Percentiles rank a stretch among this genome's conserved stretches.
These are phyloP conservation scores for Bassia scoparia DNA, from an alignment of 148 eudicot species.

Conservation along the genomic window DNA sequence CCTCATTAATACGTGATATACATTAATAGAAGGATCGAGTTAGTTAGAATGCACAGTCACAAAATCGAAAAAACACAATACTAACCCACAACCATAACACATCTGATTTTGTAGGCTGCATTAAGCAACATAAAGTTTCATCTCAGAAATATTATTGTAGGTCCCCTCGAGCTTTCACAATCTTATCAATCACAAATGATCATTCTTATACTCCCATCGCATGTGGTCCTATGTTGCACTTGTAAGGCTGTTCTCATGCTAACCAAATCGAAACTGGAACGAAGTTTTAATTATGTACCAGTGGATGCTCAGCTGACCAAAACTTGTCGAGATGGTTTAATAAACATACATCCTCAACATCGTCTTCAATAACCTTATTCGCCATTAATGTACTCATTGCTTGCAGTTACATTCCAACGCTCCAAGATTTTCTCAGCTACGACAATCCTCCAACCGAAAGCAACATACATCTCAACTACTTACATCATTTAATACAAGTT, in stretches of 20 bases:
- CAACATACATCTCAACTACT: constrained; percentile 15
- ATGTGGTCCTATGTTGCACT: constrained; percentile 7
- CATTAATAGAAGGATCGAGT: neutral
- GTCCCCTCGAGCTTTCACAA: constrained; percentile 36
- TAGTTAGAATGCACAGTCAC: neutral
- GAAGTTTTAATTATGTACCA: no score
- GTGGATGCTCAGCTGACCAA: neutral
- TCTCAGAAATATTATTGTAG: constrained; percentile 42
- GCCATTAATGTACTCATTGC: neutral
- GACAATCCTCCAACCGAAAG: constrained; percentile 13
- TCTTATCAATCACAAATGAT: constrained; percentile 22
- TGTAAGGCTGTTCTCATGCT: constrained; percentile 9
- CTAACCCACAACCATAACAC: constrained; percentile 42
- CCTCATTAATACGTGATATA: constrained; percentile 28
- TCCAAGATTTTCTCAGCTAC: constrained; percentile 7
- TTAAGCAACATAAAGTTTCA: constrained; percentile 47
- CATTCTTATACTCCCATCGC: constrained; percentile 19
- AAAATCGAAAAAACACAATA: no score
- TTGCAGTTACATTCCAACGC: constrained; percentile 10
- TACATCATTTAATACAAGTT: neutral
- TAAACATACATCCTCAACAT: neutral
- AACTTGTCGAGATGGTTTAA: neutral
- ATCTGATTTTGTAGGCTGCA: constrained; percentile 23
- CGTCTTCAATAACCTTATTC: neutral
- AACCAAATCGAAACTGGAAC: no score